Percentiles rank a stretch among this genome's conserved stretches.
Evolutionary conservation across 2,329 filamentous ascomycete species (phyloP).

Genomic region (Alternaria rosae): DNA sequence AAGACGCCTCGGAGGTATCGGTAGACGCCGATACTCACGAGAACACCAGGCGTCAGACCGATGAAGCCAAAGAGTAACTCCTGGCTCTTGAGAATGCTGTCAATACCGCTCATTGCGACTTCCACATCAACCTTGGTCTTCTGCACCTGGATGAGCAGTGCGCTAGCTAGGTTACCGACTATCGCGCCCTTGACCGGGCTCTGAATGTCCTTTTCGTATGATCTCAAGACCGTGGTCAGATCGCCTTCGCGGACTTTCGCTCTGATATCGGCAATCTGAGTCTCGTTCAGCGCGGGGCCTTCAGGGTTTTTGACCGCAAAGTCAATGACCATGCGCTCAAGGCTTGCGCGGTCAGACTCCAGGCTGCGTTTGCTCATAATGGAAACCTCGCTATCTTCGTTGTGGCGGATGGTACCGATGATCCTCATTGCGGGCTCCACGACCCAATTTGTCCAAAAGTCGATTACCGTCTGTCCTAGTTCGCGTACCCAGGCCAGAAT

Average conservation of each 20-base stretch:
- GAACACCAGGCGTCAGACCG: slow-evolving; percentile 88
- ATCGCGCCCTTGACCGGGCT: slow-evolving; percentile 83
- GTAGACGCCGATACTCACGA: slow-evolving; percentile 78
- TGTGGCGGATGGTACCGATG: slow-evolving; percentile 90
- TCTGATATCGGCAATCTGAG: slow-evolving; percentile 76
- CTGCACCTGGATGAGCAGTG: slow-evolving; percentile 93
- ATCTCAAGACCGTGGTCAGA: slow-evolving; percentile 86
- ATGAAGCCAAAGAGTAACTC: slow-evolving; percentile 98
- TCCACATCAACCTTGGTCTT: slow-evolving; percentile 99
- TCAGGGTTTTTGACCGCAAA: slow-evolving; percentile 86
- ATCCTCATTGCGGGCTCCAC: slow-evolving; percentile 83
- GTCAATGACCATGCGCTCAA: slow-evolving; percentile 98
- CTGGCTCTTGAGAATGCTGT: slow-evolving; percentile 92
- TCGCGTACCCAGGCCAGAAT: slow-evolving; percentile 82
- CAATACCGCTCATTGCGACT: slow-evolving; percentile 93
- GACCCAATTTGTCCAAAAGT: slow-evolving; percentile 98
- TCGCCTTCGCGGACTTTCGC: slow-evolving; percentile 88
- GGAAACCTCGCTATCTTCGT: slow-evolving; percentile 90
- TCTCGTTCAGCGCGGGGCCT: slow-evolving; percentile 67
- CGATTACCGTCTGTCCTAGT: slow-evolving; percentile 77
- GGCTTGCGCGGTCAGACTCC: slow-evolving; percentile 84
- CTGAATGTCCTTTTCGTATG: slow-evolving; percentile 88
- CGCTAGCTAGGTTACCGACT: slow-evolving; percentile 84
- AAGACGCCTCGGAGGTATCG: slow-evolving; percentile 76
- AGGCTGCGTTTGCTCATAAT: slow-evolving; percentile 95